Evolutionary conservation across 352 stramenopile genomes (phyloP), one percentile per base, ranked within the genome.

Genomic region (Phytopythium kandeliae): DNA sequence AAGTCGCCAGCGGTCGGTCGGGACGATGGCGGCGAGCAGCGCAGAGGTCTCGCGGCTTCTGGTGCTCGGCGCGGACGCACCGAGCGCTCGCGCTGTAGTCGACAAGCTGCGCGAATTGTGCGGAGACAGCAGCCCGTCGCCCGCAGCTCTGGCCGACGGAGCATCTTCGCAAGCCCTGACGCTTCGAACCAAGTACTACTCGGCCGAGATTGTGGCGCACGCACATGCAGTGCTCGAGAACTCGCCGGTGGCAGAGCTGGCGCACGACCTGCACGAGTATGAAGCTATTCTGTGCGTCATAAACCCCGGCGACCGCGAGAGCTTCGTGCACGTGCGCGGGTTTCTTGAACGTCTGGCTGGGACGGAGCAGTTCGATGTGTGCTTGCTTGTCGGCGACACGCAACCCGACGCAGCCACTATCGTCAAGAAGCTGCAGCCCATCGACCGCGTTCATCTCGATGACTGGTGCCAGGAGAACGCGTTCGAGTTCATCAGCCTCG

Each of bases 181-280:
- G 15, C 57, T 91, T 26, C 47, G 61, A 43, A 87, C 73, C 36
- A 87, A 89, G 58, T 91, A 91, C 55, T 91, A 91, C 60, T 67
- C 58, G 13, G 79, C 79, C 2, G 25, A 51, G 0, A 60, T 91
- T 15, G 68, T 85, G 33, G 54, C 88, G 36, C 75, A 87, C 41
- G 49, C 69, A 28, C 69, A 81, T 31, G 54, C 64, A 2, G 59
- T 88, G 34, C 55, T 51, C 2, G 60, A 79, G 24, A 81, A 83
- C 33, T 45, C 55, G n/a, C 63, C 65, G 1, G 26, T 63, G n/a
- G 52, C 53, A 11, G 48, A 48, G n/a, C 50, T 91, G 13, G 43
- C 56, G 19, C 60, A 82, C 37, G 63, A 75, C 0, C 54, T 71
- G 7, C 47, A 74, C 6, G 60, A 74, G 11, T 91, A 84, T 45